Conservation (phyloP, 495 filamentous ascomycete genomes). For the Chaetomium cochliodes region DNA sequence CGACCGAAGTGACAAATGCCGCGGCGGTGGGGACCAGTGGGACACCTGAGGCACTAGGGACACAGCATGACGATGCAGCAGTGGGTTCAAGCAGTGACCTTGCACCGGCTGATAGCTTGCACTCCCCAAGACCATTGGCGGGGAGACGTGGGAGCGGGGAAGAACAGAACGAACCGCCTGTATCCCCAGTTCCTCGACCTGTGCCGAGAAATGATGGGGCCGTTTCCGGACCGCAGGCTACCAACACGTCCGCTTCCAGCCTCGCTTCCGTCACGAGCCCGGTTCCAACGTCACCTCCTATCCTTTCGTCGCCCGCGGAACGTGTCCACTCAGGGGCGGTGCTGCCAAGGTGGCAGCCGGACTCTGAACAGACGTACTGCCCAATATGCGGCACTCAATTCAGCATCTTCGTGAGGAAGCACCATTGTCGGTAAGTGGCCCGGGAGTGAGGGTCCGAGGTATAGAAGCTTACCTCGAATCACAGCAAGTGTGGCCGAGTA, state of each 20-base stretch:
- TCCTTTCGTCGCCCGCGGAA: background rate
- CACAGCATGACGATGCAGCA: background rate
- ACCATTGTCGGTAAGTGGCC: constrained; percentile 72
- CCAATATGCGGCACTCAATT: constrained; percentile 78
- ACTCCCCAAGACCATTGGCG: background rate
- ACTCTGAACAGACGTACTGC: constrained; percentile 72
- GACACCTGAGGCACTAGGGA: background rate
- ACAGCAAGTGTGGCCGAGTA: constrained; percentile 89
- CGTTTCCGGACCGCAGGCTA: background rate
- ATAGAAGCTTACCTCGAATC: constrained; percentile 7
- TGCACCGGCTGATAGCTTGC: background rate
- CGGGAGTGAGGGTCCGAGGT: background rate
- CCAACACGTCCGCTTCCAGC: background rate
- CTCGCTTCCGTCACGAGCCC: background rate
- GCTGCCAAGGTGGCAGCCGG: constrained; percentile 82
- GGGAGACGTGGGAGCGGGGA: background rate
- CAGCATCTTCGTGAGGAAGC: constrained; percentile 83
- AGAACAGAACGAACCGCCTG: background rate
- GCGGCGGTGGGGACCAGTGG: background rate
- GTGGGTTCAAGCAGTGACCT: background rate
- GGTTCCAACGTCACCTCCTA: background rate
- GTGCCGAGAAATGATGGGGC: background rate
- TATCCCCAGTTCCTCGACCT: background rate
- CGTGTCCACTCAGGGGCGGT: constrained; percentile 35
- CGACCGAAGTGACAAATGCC: background rate